These are phyloP conservation scores for Sphaerulina musiva DNA, from an alignment of 2,329 filamentous ascomycete species.

Conservation along the genomic window DNA sequence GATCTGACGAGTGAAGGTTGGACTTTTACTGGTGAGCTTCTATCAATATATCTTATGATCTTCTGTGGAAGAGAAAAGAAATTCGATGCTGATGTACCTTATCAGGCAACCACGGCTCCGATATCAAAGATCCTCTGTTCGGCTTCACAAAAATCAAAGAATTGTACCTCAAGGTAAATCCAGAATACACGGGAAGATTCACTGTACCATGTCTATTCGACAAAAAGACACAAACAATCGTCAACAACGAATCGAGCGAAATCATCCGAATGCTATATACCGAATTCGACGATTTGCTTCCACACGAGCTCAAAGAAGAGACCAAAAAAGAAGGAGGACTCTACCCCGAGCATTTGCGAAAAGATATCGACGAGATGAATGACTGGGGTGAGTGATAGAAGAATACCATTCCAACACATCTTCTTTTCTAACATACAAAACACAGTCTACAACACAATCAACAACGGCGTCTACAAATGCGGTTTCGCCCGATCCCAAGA, in stretches of 20 bases:
- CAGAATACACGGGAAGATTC: slow-evolving; percentile 64
- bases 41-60: background rate
- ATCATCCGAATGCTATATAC: slow-evolving; percentile 83
- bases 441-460: slow-evolving; percentile 50
- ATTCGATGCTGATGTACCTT: no score
- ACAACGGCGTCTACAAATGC: slow-evolving; percentile 33
- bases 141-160: slow-evolving; percentile 63
- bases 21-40: slow-evolving; percentile 55
- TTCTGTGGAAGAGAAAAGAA: background rate
- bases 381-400: slow-evolving; percentile 52
- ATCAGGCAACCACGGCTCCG: slow-evolving; percentile 41
- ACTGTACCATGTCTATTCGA: slow-evolving; percentile 75
- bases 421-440: slow-evolving; percentile 12
- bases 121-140: slow-evolving; percentile 55
- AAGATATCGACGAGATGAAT: slow-evolving; percentile 68
- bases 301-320: slow-evolving; percentile 49
- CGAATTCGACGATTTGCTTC: slow-evolving; percentile 62
- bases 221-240: slow-evolving; percentile 60
- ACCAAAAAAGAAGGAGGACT: slow-evolving; percentile 53
- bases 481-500: slow-evolving; percentile 80
- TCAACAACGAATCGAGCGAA: slow-evolving; percentile 85
- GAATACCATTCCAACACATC: no score
- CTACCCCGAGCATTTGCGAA: slow-evolving; percentile 58
- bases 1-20: slow-evolving; percentile 52
- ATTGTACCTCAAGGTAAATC: slow-evolving; percentile 65